A percentile compares a stretch with the other conserved stretches of the same genome.
phyloP scores from a whole-genome alignment of 1,284 basidiomycete species.

The Marasmius oreades region DNA sequence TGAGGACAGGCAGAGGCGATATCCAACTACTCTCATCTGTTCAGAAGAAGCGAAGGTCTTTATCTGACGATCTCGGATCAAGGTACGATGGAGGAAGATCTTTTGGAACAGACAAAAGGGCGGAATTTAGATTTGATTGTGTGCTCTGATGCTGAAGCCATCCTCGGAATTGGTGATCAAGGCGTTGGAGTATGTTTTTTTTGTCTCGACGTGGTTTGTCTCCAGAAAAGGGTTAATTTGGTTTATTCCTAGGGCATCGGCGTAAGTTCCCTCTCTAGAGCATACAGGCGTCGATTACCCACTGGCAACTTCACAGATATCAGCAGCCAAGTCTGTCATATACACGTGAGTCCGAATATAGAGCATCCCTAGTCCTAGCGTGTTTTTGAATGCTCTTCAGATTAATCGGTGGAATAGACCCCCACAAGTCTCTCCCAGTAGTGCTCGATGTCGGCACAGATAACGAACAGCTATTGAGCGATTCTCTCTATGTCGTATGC shows the following conservation, averaged over 20 bases:
- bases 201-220: not conserved
- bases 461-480: slow-evolving; percentile 60
- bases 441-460: slow-evolving; percentile 79
- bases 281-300: not conserved
- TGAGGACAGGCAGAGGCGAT: slow-evolving; percentile 69
- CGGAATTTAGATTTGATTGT: slow-evolving; percentile 72
- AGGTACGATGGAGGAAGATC: slow-evolving; percentile 74
- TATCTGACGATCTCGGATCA: slow-evolving; percentile 63
- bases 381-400: slow-evolving; percentile 34
- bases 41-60: slow-evolving; percentile 68
- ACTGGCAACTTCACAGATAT: slow-evolving; percentile 50
- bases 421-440: slow-evolving; percentile 60
- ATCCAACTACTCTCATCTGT: slow-evolving; percentile 76
- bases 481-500: slow-evolving; percentile 65
- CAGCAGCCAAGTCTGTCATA: slow-evolving; percentile 82
- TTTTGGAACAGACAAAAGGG: slow-evolving; percentile 61
- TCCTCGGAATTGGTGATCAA: slow-evolving; percentile 78
- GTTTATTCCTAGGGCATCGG: slow-evolving; percentile 40
- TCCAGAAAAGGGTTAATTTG: not conserved
- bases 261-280: slow-evolving; percentile 23
- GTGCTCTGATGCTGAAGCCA: slow-evolving; percentile 80
- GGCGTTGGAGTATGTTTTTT: slow-evolving; percentile 40
- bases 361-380: too few species aligned
- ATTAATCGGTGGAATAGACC: slow-evolving; percentile 80
- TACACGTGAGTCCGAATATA: slow-evolving; percentile 71